Conservation (phyloP, 2,329 filamentous ascomycete species). For the Fusarium paranaense region DNA sequence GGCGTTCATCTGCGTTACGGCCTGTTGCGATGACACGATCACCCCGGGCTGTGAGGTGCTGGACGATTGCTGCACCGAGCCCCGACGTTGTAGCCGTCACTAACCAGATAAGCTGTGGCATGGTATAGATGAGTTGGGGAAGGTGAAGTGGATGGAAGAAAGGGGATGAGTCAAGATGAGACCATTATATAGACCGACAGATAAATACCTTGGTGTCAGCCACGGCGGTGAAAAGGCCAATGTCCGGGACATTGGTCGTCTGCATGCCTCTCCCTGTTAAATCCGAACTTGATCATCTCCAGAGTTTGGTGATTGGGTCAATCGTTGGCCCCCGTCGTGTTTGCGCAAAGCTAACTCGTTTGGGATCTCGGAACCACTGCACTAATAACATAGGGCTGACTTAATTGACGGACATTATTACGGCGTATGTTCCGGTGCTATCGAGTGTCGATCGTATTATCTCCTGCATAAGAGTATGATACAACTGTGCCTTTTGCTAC, state of each 20-base stretch:
- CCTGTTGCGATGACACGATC: conserved; percentile 49
- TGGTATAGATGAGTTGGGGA: neutral
- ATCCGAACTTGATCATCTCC: neutral
- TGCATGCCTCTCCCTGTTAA: neutral
- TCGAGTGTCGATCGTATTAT: neutral
- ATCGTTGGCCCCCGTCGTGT: neutral
- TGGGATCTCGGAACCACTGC: neutral
- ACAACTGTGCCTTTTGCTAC: neutral
- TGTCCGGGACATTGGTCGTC: neutral
- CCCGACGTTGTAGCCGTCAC: conserved; percentile 49
- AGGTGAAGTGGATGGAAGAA: neutral
- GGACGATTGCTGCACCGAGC: conserved; percentile 42
- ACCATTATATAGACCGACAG: neutral
- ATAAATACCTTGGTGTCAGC: neutral
- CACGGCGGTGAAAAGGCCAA: neutral
- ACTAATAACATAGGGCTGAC: neutral
- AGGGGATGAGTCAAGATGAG: neutral
- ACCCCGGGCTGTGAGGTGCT: conserved; percentile 38
- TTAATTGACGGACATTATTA: neutral
- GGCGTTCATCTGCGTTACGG: conserved; percentile 40
- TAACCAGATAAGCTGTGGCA: conserved; percentile 43
- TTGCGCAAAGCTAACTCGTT: neutral
- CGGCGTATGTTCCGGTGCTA: neutral
- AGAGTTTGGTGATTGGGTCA: neutral
- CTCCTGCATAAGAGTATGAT: neutral